Evolutionary conservation across 2,329 filamentous ascomycete genomes (phyloP), one percentile per base, ranked within the genome.

Genomic region (Plenodomus lindquistii): DNA sequence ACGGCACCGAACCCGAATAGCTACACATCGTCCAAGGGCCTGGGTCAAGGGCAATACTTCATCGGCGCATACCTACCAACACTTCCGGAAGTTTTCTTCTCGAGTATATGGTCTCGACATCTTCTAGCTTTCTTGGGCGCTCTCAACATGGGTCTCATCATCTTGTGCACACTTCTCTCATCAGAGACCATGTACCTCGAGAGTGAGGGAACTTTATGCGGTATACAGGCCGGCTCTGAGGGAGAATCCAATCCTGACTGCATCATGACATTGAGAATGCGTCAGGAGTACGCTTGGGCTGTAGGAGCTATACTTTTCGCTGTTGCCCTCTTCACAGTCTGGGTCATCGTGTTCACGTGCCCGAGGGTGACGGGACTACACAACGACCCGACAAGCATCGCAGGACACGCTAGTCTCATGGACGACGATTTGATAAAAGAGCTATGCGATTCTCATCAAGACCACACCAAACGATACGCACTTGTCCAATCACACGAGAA

Each of bases 11-110:
- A 4, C 17, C 37, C 16, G 37, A 19, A 19, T 17, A 21, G 16
- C 16, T 39, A 39, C 19, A 18, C 13, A 8, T n/a, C 10, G 8
- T 13, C 16, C 4, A 21, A 39, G 10, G 37, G 17, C 6, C 10
- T 24, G 10, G 22, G 22, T 5, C 5, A 5, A 24, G 15, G 39
- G 6, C 6, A 36, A 18, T 52, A 52, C 31, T 36, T 52, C 37
- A 4, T 52, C 3, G 49, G 49, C 1, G 41, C 40, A 0, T 52
- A 52, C 35, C 16, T 48, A 8, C 49, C 49, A 20, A 52, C 49
- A 17, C 24, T 21, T 34, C 18, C 22, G 17, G 19, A 17, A 5
- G 34, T 49, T 0, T 17, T 49, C 9, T 15, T 20, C 19, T 21
- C n/a, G 19, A 40, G 45, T 38, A n/a, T 48, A 18, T n/a, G 6